Conservation (phyloP, 345 rosid genomes). For the Anastatica hierochuntica region DNA sequence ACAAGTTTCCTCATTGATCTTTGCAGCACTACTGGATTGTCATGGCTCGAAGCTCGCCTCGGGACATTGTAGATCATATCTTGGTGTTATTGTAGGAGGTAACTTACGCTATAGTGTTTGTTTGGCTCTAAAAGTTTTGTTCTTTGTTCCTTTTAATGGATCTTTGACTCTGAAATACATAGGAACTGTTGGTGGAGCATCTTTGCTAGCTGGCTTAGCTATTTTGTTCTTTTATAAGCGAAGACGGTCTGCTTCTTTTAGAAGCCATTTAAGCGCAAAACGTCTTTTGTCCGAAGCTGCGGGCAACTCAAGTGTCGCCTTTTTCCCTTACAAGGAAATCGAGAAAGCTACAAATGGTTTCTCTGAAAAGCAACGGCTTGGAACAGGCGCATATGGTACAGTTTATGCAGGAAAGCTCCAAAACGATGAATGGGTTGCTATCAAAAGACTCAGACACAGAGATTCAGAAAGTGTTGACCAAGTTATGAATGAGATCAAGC, state of each 20-base stretch:
- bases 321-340: conserved; percentile 60
- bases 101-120: not conserved
- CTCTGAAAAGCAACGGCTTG: conserved; percentile 62
- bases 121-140: not conserved
- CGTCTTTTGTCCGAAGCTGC: conserved; percentile 71
- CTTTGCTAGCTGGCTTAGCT: conserved; percentile 32
- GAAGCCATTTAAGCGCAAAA: conserved; percentile 47
- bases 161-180: conserved; percentile 4
- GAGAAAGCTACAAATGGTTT: conserved; percentile 70
- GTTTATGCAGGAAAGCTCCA: conserved; percentile 79
- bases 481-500: conserved; percentile 94
- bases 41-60: conserved; percentile 28
- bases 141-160: not conserved
- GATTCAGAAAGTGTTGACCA: conserved; percentile 73
- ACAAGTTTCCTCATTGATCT: not conserved
- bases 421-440: conserved; percentile 63
- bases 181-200: conserved; percentile 62
- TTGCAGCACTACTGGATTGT: conserved; percentile 30
- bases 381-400: conserved; percentile 92
- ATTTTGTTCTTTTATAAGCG: conserved; percentile 35
- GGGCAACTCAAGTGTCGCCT: conserved; percentile 63
- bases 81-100: conserved; percentile 68
- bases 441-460: conserved; percentile 65
- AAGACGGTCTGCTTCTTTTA: conserved; percentile 31
- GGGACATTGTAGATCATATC: conserved; percentile 34